Evolutionary conservation across 2,329 filamentous ascomycete species (phyloP).

Genomic region (Domatiomyces globalis): DNA sequence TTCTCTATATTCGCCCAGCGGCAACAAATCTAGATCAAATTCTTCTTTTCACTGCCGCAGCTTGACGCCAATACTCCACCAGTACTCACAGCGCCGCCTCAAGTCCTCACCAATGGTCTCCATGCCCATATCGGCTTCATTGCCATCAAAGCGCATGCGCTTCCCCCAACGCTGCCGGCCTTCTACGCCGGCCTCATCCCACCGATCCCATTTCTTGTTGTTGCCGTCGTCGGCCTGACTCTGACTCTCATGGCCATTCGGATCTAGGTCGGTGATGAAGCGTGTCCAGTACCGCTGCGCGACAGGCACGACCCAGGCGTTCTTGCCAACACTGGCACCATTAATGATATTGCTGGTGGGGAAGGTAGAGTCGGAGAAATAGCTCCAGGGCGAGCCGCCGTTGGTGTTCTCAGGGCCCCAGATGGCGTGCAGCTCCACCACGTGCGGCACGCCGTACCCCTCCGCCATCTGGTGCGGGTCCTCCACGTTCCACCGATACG

Average conservation of each 20-base stretch:
- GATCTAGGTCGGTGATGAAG: conserved; percentile 53
- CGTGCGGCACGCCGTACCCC: conserved; percentile 54
- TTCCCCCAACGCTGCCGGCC: neutral
- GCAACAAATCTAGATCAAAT: too few species aligned
- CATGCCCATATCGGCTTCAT: conserved; percentile 19
- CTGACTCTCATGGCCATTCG: conserved; percentile 36
- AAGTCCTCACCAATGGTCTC: conserved; percentile 31
- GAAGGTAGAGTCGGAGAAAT: conserved; percentile 25
- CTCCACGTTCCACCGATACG: conserved; percentile 56
- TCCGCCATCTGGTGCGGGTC: conserved; percentile 39
- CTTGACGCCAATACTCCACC: neutral
- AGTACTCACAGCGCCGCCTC: conserved; percentile 17
- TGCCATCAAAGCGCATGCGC: neutral
- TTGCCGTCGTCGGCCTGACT: neutral
- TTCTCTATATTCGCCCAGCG: too few species aligned
- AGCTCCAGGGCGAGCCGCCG: conserved; percentile 39
- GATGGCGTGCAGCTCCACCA: conserved; percentile 51
- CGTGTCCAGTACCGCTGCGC: conserved; percentile 61
- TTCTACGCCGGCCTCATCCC: neutral
- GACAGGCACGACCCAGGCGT: conserved; percentile 44
- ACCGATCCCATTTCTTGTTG: neutral
- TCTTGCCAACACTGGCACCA: conserved; percentile 24
- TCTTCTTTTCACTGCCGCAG: neutral
- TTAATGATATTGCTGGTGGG: neutral
- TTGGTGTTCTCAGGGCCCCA: conserved; percentile 48